A percentile compares a stretch with the other conserved stretches of the same genome.
These are phyloP conservation scores for Penicillium sp. DNA, from an alignment of 2,329 filamentous ascomycete species.

Conservation along the genomic window DNA sequence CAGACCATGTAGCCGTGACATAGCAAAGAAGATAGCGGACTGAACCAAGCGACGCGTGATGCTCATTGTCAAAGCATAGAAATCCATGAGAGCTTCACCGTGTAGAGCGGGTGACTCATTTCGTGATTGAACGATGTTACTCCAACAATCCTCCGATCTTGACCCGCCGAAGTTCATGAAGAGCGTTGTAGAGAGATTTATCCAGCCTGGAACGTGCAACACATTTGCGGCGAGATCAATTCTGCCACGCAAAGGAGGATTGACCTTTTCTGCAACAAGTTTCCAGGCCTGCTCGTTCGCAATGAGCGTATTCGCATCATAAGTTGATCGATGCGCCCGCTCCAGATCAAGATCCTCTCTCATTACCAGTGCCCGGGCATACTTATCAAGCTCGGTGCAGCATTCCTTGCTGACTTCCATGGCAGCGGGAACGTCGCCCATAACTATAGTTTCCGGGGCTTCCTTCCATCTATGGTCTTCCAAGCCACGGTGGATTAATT, in stretches of 20 bases:
- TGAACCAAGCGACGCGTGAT: conserved; percentile 71
- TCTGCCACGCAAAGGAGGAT: conserved; percentile 29
- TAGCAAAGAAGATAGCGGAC: conserved; percentile 68
- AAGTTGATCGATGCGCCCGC: conserved; percentile 58
- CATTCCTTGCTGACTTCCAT: conserved; percentile 69
- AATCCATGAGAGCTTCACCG: conserved; percentile 73
- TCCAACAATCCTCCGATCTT: conserved; percentile 68
- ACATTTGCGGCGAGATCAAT: conserved; percentile 56
- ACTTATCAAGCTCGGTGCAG: conserved; percentile 64
- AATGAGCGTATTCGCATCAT: conserved; percentile 69
- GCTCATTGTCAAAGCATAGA: conserved; percentile 67
- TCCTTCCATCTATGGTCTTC: conserved; percentile 40
- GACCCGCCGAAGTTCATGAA: conserved; percentile 71
- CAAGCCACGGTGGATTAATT: conserved; percentile 58
- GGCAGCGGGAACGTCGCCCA: conserved; percentile 68
- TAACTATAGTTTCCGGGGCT: conserved; percentile 42
- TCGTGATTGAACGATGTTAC: conserved; percentile 51
- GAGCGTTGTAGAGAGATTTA: conserved; percentile 63
- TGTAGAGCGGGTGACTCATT: conserved; percentile 67
- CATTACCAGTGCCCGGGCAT: conserved; percentile 65
- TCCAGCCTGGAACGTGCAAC: conserved; percentile 61
- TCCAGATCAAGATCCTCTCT: conserved; percentile 67
- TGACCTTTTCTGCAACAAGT: conserved; percentile 30
- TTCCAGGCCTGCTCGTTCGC: conserved; percentile 35
- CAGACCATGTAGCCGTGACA: conserved; percentile 63